phyloP scores from a whole-genome alignment of 768 basidiomycete species.

The Tulasnella calospora region DNA sequence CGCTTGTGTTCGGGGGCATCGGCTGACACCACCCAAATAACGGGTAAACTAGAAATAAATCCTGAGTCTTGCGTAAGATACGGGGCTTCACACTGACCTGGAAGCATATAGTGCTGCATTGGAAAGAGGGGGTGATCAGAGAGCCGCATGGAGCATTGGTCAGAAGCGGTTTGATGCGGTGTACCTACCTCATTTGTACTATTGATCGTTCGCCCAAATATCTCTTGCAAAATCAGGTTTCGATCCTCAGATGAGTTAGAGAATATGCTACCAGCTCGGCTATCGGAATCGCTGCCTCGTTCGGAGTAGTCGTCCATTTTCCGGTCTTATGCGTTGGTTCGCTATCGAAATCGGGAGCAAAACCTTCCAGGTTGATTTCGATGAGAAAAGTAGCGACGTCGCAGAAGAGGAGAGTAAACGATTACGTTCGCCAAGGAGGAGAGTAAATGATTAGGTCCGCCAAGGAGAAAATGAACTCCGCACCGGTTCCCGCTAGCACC shows the following conservation, averaged over 20 bases:
- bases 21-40: slow-evolving; percentile 4
- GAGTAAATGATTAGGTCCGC: no score
- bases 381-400: background rate
- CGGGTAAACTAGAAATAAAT: background rate
- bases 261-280: background rate
- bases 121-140: background rate
- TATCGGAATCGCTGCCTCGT: background rate
- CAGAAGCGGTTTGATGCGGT: no score
- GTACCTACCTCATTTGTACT: background rate
- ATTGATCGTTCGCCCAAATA: background rate
- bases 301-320: background rate
- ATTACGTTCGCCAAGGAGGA: no score
- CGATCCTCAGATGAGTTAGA: background rate
- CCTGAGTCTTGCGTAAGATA: background rate
- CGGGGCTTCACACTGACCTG: background rate
- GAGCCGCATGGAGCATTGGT: no score
- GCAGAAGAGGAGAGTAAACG: background rate
- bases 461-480: background rate
- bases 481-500: background rate
- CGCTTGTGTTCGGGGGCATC: slow-evolving; percentile 37
- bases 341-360: background rate
- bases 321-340: background rate
- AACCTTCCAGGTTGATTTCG: background rate
- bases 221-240: background rate
- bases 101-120: background rate